Conservation (phyloP, 108 stramenopile genomes). For the Cylindrotheca fusiformis region DNA sequence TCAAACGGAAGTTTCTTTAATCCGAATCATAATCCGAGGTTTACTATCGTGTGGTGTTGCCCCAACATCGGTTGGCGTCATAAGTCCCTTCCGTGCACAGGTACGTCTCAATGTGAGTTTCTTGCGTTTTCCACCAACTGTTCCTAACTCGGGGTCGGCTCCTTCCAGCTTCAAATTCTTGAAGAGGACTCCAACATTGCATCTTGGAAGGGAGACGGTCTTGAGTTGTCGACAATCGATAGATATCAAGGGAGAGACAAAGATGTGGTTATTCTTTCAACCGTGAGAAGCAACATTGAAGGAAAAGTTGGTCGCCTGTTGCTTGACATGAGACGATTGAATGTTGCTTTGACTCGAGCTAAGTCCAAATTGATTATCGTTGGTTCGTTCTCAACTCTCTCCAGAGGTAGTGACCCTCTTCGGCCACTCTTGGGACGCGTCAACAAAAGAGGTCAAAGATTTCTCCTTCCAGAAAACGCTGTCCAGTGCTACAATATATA, state of each 20-base stretch:
- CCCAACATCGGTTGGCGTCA: constrained; percentile 68
- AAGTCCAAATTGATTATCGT: constrained; percentile 86
- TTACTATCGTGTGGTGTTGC: constrained; percentile 49
- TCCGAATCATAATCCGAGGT: constrained; percentile 41
- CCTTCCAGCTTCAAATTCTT: constrained; percentile 20
- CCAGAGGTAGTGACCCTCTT: constrained; percentile 57
- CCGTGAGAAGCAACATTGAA: constrained; percentile 78
- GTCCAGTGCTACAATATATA: constrained; percentile 17
- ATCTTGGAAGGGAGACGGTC: constrained; percentile 45
- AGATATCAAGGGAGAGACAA: constrained; percentile 92
- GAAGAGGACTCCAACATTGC: constrained; percentile 19
- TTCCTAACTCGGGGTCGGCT: background rate
- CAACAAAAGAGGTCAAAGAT: constrained; percentile 18
- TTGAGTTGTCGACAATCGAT: constrained; percentile 91
- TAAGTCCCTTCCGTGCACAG: constrained; percentile 93
- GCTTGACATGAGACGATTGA: constrained; percentile 77
- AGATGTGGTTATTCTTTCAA: constrained; percentile 75
- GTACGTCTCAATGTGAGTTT: constrained; percentile 37
- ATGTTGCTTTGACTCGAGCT: constrained; percentile 90
- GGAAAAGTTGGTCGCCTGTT: constrained; percentile 71
- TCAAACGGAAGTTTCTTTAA: constrained; percentile 50
- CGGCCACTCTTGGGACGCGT: constrained; percentile 62
- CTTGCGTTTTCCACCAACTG: constrained; percentile 1
- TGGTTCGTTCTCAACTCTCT: constrained; percentile 73
- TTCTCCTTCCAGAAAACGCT: constrained; percentile 26